phyloP scores from a whole-genome alignment of 2,329 filamentous ascomycete genomes.

The Aspergillus neoniger region DNA sequence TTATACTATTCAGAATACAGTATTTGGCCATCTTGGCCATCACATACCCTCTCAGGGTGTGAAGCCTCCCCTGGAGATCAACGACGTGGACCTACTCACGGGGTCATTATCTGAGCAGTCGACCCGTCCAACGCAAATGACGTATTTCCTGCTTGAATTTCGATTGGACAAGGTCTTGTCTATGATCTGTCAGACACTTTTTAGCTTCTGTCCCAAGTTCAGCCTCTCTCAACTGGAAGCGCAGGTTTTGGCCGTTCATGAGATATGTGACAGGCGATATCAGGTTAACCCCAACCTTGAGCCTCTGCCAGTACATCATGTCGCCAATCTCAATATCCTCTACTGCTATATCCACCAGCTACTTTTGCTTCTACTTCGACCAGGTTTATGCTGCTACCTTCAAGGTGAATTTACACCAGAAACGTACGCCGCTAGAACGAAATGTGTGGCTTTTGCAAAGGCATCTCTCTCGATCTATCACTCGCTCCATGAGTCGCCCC shows the following conservation, averaged over 20 bases:
- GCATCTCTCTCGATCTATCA: constrained; percentile 38
- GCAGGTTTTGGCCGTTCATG: constrained; percentile 34
- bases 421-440: constrained; percentile 31
- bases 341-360: constrained; percentile 44
- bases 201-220: constrained; percentile 28
- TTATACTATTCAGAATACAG: constrained; percentile 42
- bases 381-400: constrained; percentile 35
- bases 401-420: constrained; percentile 34
- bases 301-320: constrained; percentile 36
- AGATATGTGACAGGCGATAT: constrained; percentile 35
- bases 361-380: constrained; percentile 40
- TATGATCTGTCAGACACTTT: constrained; percentile 40
- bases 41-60: constrained; percentile 31
- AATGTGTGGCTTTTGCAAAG: constrained; percentile 38
- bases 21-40: constrained; percentile 39
- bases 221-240: constrained; percentile 30
- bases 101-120: constrained; percentile 23
- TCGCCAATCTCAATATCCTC: constrained; percentile 44
- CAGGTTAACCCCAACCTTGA: constrained; percentile 25
- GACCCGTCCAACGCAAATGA: constrained; percentile 43
- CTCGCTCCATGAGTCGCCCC: constrained; percentile 31
- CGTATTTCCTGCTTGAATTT: constrained; percentile 43
- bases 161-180: constrained; percentile 40
- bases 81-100: constrained; percentile 38
- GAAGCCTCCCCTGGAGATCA: constrained; percentile 37